Evolutionary conservation across 164 flowering plant genomes (phyloP), one percentile per base, ranked within the genome.

Genomic region (Santalum album): DNA sequence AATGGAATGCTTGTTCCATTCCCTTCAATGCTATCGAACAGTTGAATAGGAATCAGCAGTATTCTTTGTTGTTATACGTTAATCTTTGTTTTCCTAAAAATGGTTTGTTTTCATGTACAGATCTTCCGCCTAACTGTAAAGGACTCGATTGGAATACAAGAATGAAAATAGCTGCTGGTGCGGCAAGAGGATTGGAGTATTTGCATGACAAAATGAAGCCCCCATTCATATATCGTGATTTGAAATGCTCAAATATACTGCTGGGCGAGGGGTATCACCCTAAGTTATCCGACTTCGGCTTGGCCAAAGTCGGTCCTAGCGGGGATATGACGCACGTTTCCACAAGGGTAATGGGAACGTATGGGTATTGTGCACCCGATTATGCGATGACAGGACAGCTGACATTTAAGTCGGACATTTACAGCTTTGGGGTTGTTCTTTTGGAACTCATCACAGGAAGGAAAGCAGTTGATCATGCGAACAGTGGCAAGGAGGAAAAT

Each of bases 341-440:
- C 17, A 86, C 95, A 2, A 71, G 95, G 69, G 90, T 86, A 57
- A 89, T 84, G 97, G 91, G 97, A 46, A 89, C 97, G 12, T 80
- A 86, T 56, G 91, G 95, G 24, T 84, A 89, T 52, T 86, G 97
- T 68, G 95, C 96, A 11, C 89, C 95, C 12, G 95, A 89, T 58
- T 86, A 89, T 72, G 97, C 91, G 25, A 82, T 84, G 91, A 86
- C 95, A 0, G 97, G 95, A 12, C 92, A 84, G 63, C 76, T 89
- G 52, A 84, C 88, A 0, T 72, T 84, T 53, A 86, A 89, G 62
- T 86, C 92, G 48, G 95, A 86, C 60, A 74, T 86, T 19, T 89
- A 86, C 59, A 89, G 91, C 76, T 89, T 89, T 56, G 97, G 96
- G 32, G 95, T 89, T n/a, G 83, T 86, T 36, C 88, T 86, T 62